A percentile compares a stretch with the other conserved stretches of the same genome.
These are phyloP conservation scores for Casuarina cunninghamiana DNA, from an alignment of 306 rosid species.

Conservation along the genomic window DNA sequence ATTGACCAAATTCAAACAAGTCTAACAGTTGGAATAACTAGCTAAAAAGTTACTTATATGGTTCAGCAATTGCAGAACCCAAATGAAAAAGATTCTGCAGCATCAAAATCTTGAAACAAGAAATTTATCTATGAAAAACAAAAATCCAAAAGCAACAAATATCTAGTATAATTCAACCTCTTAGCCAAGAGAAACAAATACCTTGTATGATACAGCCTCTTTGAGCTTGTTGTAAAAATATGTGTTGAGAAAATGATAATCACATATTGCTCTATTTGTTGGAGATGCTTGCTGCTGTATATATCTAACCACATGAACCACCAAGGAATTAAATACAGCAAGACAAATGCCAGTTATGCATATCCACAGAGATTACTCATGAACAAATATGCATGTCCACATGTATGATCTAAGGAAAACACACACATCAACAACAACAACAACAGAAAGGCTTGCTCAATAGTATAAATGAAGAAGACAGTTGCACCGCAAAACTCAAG, in stretches of 20 bases:
- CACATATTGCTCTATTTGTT: conserved; percentile 43
- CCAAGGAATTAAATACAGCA: neutral
- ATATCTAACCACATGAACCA: conserved; percentile 56
- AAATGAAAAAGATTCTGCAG: neutral
- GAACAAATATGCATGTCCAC: neutral
- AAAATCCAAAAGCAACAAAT: conserved; percentile 7
- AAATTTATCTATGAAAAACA: conserved; percentile 8
- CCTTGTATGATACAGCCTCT: conserved; percentile 82
- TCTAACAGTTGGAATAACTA: conserved; percentile 1
- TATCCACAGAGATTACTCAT: conserved; percentile 11
- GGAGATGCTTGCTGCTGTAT: conserved; percentile 70
- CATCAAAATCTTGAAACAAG: conserved; percentile 11
- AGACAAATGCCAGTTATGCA: neutral
- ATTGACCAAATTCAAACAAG: neutral
- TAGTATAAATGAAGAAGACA: neutral
- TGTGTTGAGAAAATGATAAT: conserved; percentile 86
- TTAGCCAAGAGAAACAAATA: conserved; percentile 28
- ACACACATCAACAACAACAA: neutral
- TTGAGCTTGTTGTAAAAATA: conserved; percentile 88
- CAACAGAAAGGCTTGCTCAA: neutral
- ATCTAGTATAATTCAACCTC: conserved; percentile 83
- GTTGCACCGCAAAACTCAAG: neutral
- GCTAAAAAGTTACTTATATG: neutral
- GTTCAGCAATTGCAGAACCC: neutral
- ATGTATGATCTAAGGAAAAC: neutral